phyloP scores from a whole-genome alignment of 2,329 filamentous ascomycete species.

The Aureobasidium uvarum region DNA sequence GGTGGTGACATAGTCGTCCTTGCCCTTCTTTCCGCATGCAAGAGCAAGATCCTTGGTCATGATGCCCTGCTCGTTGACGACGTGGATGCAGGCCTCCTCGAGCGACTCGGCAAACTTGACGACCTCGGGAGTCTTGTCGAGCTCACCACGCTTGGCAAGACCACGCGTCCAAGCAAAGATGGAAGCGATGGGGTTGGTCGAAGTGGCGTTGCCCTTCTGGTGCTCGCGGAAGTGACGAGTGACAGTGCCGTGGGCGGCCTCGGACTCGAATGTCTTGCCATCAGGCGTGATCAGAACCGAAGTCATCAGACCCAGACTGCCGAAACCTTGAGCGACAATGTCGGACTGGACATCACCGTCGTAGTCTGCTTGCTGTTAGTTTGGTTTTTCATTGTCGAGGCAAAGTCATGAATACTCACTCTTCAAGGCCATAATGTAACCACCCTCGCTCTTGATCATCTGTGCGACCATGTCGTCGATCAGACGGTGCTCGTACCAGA shows the following conservation, averaged over 20 bases:
- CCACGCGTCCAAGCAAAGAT: constrained; percentile 99
- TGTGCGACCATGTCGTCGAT: constrained; percentile 99
- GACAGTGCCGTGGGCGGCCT: constrained; percentile 97
- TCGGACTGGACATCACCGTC: constrained; percentile 99
- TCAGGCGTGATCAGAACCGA: constrained; percentile 95
- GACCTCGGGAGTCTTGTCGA: constrained; percentile 90
- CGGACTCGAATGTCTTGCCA: constrained; percentile 94
- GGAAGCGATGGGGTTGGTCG: constrained; percentile 96
- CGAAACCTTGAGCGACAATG: constrained; percentile 96
- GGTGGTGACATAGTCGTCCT: constrained; percentile 86
- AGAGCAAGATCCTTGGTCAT: constrained; percentile 99
- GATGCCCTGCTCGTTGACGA: constrained; percentile 87
- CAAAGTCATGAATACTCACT: constrained; percentile 57
- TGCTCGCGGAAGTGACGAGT: constrained; percentile 98
- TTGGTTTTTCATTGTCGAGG: constrained; percentile 3
- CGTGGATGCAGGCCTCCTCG: constrained; percentile 90
- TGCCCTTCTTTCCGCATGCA: constrained; percentile 83
- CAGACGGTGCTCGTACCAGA: constrained; percentile 99
- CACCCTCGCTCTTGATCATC: constrained; percentile 98
- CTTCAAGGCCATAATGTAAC: constrained; percentile 97
- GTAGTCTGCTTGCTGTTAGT: constrained; percentile 65
- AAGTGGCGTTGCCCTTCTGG: constrained; percentile 96
- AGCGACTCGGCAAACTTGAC: constrained; percentile 87
- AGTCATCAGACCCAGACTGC: constrained; percentile 97
- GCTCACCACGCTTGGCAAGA: constrained; percentile 85